Base-by-base conservation (phyloP, 106 monocot species). In the Dendrobium chrysotoxum region DNA sequence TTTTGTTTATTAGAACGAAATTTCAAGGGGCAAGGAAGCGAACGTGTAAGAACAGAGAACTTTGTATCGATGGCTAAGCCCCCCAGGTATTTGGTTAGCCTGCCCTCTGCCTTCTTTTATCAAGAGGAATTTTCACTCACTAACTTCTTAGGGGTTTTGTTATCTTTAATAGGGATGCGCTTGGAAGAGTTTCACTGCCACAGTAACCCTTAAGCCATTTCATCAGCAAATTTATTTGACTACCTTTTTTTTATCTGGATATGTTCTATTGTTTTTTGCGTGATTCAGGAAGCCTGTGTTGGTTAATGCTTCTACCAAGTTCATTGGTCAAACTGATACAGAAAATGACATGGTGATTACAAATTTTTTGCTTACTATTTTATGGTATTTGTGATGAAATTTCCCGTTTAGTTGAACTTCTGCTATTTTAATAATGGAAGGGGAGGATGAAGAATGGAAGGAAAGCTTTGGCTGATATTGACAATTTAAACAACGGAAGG, bases 251-350 rank as follows among this genome's bases (percentile, higher is more conserved):
- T 55, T 38, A 74, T 55, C 21, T 8, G 30, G 8, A 3, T 31
- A 75, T 76, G 28, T 76, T 75, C 23, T 81, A 25, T 25, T 82
- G 10, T 50, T 66, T 35, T 75, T n/a, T 40, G 20, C 20, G 65
- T n/a, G 47, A 67, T 76, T 38, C 42, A 82, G 82, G 77, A 82
- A 82, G 31, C 75, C 77, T 13, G 67, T 38, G 66, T 20, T 61
- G 76, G 40, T 30, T 47, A 21, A 65, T 76, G 58, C 76, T 42
- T 81, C 75, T 40, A 23, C 67, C 28, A 77, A 35, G 47, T 31
- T 67, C 20, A 47, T 21, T 67, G 11, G 21, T 39, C 28, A 77
- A 65, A 67, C 35, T 28, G 31, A 68, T 35, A 18, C 18, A 15
- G 31, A 46, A 21, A 35, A 35, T 77, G 76, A 11, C 57, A 81